Conservation (phyloP, 768 basidiomycete genomes). For the Aureoboletus auriporus region DNA sequence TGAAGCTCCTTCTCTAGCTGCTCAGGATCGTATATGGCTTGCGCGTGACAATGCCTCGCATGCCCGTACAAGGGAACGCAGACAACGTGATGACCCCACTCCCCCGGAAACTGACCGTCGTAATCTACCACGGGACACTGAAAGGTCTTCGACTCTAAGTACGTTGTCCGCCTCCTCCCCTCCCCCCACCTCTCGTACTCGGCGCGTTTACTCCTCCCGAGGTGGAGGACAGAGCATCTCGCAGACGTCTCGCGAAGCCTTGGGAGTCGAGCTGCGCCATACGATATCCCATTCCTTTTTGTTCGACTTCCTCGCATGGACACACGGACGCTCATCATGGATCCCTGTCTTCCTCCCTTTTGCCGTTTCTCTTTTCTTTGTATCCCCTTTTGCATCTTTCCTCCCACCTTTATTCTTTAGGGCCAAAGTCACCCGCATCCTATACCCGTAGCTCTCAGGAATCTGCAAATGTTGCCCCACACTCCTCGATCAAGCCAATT, state of each 20-base stretch:
- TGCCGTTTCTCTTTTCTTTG: constrained; percentile 27
- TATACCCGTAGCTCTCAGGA: constrained; percentile 30
- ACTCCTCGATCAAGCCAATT: constrained; percentile 13
- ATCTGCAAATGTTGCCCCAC: constrained; percentile 7
- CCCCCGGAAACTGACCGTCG: constrained; percentile 19
- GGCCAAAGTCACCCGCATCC: constrained; percentile 35
- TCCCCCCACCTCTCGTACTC: constrained; percentile 32
- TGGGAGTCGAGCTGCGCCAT: constrained; percentile 39
- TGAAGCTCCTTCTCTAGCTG: constrained; percentile 16
- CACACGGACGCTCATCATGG: constrained; percentile 41
- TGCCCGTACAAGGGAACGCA: constrained; percentile 22
- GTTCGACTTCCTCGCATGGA: constrained; percentile 38
- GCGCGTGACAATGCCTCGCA: constrained; percentile 9
- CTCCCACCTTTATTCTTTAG: constrained; percentile 38
- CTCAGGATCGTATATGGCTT: constrained; percentile 25
- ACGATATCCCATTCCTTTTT: constrained; percentile 30
- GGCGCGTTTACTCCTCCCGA: constrained; percentile 37
- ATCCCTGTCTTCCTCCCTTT: constrained; percentile 31
- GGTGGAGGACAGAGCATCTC: constrained; percentile 31
- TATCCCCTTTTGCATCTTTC: constrained; percentile 25
- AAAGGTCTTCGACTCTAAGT: constrained; percentile 38
- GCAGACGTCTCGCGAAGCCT: constrained; percentile 42
- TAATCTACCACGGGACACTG: constrained; percentile 25
- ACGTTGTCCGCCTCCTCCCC: constrained; percentile 46
- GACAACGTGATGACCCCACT: constrained; percentile 23